phyloP scores from a whole-genome alignment of 2,329 filamentous ascomycete species.

The Pyrenochaeta sp. region DNA sequence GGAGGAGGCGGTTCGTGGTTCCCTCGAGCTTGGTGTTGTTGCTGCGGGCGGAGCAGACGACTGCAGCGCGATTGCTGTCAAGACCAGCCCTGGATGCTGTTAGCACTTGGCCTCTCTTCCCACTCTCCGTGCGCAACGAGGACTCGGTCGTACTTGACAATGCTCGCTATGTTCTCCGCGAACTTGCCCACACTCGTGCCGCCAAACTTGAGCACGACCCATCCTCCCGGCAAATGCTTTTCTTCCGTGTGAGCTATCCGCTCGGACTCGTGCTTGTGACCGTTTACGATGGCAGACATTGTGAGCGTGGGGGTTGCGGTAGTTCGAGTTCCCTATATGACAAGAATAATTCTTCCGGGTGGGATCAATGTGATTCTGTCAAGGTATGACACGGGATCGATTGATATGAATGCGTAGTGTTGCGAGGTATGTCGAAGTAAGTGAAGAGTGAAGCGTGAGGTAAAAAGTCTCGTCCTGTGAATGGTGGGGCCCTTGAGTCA shows the following conservation, averaged over 20 bases:
- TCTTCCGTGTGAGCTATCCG: conserved; percentile 55
- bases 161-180: conserved; percentile 69
- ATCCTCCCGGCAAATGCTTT: conserved; percentile 63
- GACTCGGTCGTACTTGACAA: conserved; percentile 61
- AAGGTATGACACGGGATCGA: conserved; percentile 2
- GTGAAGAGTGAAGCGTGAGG: conserved; percentile 5
- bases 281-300: conserved; percentile 42
- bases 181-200: conserved; percentile 97
- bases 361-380: neutral
- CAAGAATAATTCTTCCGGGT: neutral
- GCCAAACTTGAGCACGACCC: conserved; percentile 95
- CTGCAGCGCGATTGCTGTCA: conserved; percentile 76
- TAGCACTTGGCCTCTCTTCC: conserved; percentile 9
- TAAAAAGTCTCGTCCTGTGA: conserved; percentile 7
- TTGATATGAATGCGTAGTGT: conserved; percentile 3
- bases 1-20: conserved; percentile 78
- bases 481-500: conserved; percentile 27
- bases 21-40: conserved; percentile 93
- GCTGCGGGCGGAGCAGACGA: conserved; percentile 95
- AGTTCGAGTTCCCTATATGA: neutral
- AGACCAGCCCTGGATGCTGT: conserved; percentile 64
- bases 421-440: conserved; percentile 11
- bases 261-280: conserved; percentile 43
- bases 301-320: conserved; percentile 7
- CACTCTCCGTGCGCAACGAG: neutral